Percentiles rank a stretch among this genome's conserved stretches.
Conservation (phyloP, 2,329 filamentous ascomycete genomes). For the Drechslera avenae region DNA sequence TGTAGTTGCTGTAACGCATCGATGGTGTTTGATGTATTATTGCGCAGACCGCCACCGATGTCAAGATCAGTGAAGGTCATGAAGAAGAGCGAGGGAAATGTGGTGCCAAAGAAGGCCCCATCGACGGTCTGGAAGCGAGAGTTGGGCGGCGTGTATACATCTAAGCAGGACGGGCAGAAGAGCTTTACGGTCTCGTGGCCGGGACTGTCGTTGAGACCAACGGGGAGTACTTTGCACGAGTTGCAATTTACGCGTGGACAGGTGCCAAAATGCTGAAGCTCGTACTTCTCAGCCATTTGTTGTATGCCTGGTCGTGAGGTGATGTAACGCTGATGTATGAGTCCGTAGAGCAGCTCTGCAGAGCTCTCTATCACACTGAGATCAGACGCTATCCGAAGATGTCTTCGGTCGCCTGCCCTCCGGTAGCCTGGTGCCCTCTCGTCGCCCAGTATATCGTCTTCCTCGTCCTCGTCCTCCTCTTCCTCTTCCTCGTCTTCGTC, state of each 20-base stretch:
- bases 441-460: constrained; percentile 51
- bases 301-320: constrained; percentile 95
- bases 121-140: constrained; percentile 97
- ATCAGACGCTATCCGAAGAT: constrained; percentile 87
- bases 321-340: constrained; percentile 98
- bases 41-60: constrained; percentile 71
- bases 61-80: constrained; percentile 98
- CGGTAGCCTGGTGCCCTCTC: constrained; percentile 64
- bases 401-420: constrained; percentile 62
- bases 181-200: constrained; percentile 98
- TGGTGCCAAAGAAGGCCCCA: constrained; percentile 96
- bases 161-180: constrained; percentile 94
- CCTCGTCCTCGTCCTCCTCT: constrained; percentile 66
- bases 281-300: constrained; percentile 99
- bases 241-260: constrained; percentile 96
- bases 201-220: constrained; percentile 91
- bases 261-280: constrained; percentile 91
- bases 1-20: constrained; percentile 45
- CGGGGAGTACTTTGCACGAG: constrained; percentile 85
- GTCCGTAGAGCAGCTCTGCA: constrained; percentile 95
- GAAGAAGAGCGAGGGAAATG: constrained; percentile 95
- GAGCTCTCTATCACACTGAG: constrained; percentile 95
- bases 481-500: constrained; percentile 80
- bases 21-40: constrained; percentile 51
- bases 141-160: constrained; percentile 97